Evolutionary conservation across 2,329 filamentous ascomycete species (phyloP).

Genomic region (Beauveria brongniartii): DNA sequence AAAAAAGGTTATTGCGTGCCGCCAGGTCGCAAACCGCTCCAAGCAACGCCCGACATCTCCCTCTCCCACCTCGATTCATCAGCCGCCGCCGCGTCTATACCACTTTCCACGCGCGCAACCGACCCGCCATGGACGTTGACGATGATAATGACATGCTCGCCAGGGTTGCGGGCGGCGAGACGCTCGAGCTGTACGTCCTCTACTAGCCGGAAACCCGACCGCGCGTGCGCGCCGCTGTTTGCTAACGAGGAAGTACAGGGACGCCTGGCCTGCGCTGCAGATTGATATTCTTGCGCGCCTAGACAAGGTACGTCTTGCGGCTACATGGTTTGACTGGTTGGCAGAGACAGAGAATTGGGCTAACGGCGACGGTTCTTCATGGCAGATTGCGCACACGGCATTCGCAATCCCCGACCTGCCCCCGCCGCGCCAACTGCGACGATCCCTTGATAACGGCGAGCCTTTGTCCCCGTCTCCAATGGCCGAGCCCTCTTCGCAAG

Average conservation of each 20-base stretch:
- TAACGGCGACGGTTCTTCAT: background rate
- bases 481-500: slow-evolving; percentile 40
- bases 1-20: slow-evolving; percentile 1
- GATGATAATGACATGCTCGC: slow-evolving; percentile 41
- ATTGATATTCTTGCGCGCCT: slow-evolving; percentile 58
- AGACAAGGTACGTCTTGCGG: slow-evolving; percentile 43
- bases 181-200: slow-evolving; percentile 46
- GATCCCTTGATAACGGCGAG: background rate
- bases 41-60: background rate
- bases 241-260: slow-evolving; percentile 35
- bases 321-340: slow-evolving; percentile 24
- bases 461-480: slow-evolving; percentile 38
- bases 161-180: slow-evolving; percentile 41
- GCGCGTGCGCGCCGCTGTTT: background rate
- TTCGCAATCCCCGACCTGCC: slow-evolving; percentile 64
- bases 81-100: background rate
- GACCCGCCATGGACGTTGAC: slow-evolving; percentile 46
- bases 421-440: slow-evolving; percentile 32
- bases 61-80: background rate
- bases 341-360: slow-evolving; percentile 22
- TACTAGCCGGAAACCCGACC: background rate
- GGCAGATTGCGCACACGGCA: slow-evolving; percentile 63
- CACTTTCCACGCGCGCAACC: background rate
- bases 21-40: background rate
- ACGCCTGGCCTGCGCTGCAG: slow-evolving; percentile 61